Evolutionary conservation across 2,329 filamentous ascomycete genomes (phyloP).

Genomic region (Myrmaecium sp.): DNA sequence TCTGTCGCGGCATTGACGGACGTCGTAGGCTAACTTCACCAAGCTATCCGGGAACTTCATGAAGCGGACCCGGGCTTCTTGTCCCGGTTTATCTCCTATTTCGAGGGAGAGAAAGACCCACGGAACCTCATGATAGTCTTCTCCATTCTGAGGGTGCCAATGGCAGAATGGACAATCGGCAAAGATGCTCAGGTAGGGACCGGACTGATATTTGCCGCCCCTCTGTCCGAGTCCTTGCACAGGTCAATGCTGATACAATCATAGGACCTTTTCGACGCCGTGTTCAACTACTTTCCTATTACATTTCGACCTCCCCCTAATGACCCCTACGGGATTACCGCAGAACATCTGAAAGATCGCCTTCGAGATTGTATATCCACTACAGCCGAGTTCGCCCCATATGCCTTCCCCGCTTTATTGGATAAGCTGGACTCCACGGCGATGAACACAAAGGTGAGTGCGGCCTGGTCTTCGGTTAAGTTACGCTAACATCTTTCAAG

Average conservation of each 20-base stretch:
- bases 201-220: no score
- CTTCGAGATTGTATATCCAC: conserved; percentile 47
- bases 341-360: conserved; percentile 48
- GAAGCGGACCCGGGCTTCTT: conserved; percentile 36
- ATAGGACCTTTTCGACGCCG: conserved; percentile 44
- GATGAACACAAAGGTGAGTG: conserved; percentile 47
- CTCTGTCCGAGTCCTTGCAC: background rate
- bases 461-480: no score
- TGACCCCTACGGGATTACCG: conserved; percentile 52
- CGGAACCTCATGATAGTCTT: conserved; percentile 56
- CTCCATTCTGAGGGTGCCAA: conserved; percentile 47
- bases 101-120: conserved; percentile 52
- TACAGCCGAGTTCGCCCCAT: conserved; percentile 45
- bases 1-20: background rate
- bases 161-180: conserved; percentile 50
- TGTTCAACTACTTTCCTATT: conserved; percentile 58
- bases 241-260: conserved; percentile 3
- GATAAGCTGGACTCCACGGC: conserved; percentile 56
- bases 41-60: conserved; percentile 37
- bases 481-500: conserved; percentile 20
- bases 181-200: conserved; percentile 40
- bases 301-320: conserved; percentile 53
- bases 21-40: background rate
- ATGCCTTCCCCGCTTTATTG: conserved; percentile 48
- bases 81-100: conserved; percentile 43